These are phyloP conservation scores for Mikania micrantha DNA, from an alignment of 129 eudicot genomes.

Conservation along the genomic window DNA sequence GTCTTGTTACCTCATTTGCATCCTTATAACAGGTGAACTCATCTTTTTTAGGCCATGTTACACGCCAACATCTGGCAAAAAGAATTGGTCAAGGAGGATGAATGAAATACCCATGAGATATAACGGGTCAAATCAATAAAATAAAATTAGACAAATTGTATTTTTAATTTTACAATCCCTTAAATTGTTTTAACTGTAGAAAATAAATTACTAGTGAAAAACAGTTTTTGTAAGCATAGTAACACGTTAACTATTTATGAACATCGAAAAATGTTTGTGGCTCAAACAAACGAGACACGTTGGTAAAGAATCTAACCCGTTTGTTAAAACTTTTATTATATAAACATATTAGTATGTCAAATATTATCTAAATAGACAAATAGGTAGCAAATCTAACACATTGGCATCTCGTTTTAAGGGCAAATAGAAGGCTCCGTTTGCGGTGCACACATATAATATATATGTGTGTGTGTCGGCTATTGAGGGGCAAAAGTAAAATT, in stretches of 20 bases:
- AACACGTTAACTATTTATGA: neutral
- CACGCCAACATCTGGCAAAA: constrained; percentile 72
- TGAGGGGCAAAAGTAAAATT: too few relatives aligned
- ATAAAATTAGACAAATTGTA: neutral
- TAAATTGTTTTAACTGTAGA: neutral
- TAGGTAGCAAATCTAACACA: too few relatives aligned
- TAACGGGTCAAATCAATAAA: neutral
- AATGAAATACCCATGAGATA: neutral
- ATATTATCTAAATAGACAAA: too few relatives aligned
- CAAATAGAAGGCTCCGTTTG: too few relatives aligned
- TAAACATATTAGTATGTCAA: neutral
- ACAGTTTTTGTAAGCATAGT: neutral
- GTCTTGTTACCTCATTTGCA: constrained; percentile 68
- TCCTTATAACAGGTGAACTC: constrained; percentile 59
- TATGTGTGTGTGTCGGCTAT: too few relatives aligned
- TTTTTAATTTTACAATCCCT: neutral
- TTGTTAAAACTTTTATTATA: neutral
- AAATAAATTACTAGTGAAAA: neutral
- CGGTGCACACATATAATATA: too few relatives aligned
- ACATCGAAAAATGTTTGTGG: neutral
- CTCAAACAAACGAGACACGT: neutral
- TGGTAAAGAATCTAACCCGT: neutral
- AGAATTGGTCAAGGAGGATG: neutral
- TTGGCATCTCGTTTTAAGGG: too few relatives aligned
- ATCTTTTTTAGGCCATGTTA: constrained; percentile 86